These are phyloP conservation scores for Pseudogymnoascus sp. DNA, from an alignment of 2,329 filamentous ascomycete genomes.

Conservation along the genomic window DNA sequence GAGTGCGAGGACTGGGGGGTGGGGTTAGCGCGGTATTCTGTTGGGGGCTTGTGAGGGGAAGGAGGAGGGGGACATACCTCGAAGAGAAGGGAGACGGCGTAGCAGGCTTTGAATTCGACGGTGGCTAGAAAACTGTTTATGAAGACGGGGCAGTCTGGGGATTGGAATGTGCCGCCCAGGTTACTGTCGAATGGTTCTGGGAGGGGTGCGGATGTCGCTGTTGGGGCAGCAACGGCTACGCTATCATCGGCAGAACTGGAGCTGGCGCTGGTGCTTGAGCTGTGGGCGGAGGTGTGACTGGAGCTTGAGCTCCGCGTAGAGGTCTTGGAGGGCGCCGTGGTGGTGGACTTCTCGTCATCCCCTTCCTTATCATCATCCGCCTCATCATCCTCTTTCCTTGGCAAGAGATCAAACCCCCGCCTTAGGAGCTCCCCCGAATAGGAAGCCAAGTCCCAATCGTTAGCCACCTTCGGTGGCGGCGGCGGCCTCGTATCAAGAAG, in stretches of 20 bases:
- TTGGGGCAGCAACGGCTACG: constrained; percentile 17
- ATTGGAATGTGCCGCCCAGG: constrained; percentile 53
- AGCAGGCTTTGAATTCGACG: constrained; percentile 44
- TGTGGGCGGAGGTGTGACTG: constrained; percentile 9
- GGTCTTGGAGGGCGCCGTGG: neutral
- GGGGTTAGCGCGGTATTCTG: neutral
- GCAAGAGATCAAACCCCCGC: neutral
- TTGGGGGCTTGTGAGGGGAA: neutral
- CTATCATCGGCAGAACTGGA: neutral
- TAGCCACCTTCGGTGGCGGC: neutral
- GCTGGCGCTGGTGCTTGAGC: neutral
- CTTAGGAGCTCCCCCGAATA: neutral
- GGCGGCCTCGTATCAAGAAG: neutral
- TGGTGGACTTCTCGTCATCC: neutral
- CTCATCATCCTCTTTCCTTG: neutral
- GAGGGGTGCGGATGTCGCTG: constrained; percentile 33
- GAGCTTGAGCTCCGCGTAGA: constrained; percentile 26
- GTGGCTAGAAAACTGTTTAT: constrained; percentile 25
- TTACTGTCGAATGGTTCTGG: constrained; percentile 61
- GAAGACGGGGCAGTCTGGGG: constrained; percentile 23
- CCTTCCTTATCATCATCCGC: neutral
- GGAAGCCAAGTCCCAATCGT: neutral
- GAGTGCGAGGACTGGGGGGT: constrained; percentile 60
- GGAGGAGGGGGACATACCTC: constrained; percentile 44
- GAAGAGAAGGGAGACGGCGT: constrained; percentile 77